Conservation (phyloP, 2,329 filamentous ascomycete genomes). For the Stemphylium beticola region DNA sequence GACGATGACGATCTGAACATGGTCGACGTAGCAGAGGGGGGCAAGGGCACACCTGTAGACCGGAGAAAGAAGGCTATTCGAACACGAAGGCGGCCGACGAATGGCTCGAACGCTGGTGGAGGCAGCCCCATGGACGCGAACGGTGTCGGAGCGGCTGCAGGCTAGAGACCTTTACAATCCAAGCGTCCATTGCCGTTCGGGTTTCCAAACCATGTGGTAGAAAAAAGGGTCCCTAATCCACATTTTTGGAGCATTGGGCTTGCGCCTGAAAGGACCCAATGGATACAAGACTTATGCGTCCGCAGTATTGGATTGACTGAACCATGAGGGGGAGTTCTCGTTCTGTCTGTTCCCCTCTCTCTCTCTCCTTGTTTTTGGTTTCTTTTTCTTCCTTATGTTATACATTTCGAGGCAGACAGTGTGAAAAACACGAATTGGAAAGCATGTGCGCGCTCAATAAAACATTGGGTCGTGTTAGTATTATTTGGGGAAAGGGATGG, state of each 20-base stretch:
- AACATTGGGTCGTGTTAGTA: too few relatives aligned
- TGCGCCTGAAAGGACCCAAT: too few relatives aligned
- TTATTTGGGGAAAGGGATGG: too few relatives aligned
- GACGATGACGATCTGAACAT: constrained; percentile 50
- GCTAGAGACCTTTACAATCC: constrained; percentile 14
- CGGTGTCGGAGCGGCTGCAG: constrained; percentile 40
- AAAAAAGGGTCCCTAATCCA: neutral
- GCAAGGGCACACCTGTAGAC: constrained; percentile 35
- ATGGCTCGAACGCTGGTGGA: constrained; percentile 35
- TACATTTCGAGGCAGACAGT: too few relatives aligned
- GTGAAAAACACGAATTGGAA: too few relatives aligned
- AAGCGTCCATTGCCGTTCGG: neutral
- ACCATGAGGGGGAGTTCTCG: too few relatives aligned
- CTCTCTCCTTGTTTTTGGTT: neutral
- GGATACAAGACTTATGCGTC: too few relatives aligned
- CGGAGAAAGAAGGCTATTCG: constrained; percentile 48
- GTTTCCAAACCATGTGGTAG: neutral
- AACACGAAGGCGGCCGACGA: constrained; percentile 44
- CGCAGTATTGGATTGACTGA: too few relatives aligned
- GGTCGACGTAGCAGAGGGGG: constrained; percentile 44
- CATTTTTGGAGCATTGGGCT: too few relatives aligned
- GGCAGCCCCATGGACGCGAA: constrained; percentile 53
- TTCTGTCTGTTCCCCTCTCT: too few relatives aligned
- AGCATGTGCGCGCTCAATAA: too few relatives aligned
- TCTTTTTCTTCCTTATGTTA: neutral